Conservation (phyloP, 129 eudicot genomes). For the Artemisia annua region DNA sequence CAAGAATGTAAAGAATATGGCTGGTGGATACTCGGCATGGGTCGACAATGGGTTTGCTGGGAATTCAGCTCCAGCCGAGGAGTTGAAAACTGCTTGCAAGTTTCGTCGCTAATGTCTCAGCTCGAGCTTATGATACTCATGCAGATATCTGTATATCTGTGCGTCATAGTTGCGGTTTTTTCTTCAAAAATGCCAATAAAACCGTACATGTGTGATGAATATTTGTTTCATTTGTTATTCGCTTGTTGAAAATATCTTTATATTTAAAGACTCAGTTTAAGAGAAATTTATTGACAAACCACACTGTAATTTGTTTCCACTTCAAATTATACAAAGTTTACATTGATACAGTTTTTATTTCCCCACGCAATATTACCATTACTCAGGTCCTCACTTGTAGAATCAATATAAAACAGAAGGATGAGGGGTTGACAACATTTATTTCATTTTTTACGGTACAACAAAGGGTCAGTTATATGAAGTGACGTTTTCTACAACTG, state of each 20-base stretch:
- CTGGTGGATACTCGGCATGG: constrained; percentile 61
- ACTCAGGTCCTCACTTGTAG: background rate
- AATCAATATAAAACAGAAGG: background rate
- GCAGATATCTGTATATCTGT: background rate
- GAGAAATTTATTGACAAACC: background rate
- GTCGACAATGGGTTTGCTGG: constrained; percentile 37
- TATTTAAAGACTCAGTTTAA: background rate
- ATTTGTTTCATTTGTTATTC: too few species aligned
- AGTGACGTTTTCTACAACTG: constrained; percentile 7
- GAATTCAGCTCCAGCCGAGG: constrained; percentile 35
- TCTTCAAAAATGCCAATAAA: too few species aligned
- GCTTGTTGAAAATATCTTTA: background rate
- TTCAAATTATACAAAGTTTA: background rate
- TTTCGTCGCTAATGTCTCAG: constrained; percentile 27
- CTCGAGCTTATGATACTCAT: background rate
- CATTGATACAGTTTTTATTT: background rate
- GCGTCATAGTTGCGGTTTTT: too few species aligned
- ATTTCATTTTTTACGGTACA: constrained; percentile 9
- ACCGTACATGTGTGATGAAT: too few species aligned
- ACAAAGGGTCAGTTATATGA: constrained; percentile 4
- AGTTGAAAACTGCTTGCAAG: constrained; percentile 53
- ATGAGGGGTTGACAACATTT: constrained; percentile 8
- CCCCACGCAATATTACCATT: background rate
- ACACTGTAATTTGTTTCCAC: background rate
- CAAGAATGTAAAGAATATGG: constrained; percentile 44